Base-by-base conservation (phyloP, 1,139 yeast species). In the Kodamaea plutei region DNA sequence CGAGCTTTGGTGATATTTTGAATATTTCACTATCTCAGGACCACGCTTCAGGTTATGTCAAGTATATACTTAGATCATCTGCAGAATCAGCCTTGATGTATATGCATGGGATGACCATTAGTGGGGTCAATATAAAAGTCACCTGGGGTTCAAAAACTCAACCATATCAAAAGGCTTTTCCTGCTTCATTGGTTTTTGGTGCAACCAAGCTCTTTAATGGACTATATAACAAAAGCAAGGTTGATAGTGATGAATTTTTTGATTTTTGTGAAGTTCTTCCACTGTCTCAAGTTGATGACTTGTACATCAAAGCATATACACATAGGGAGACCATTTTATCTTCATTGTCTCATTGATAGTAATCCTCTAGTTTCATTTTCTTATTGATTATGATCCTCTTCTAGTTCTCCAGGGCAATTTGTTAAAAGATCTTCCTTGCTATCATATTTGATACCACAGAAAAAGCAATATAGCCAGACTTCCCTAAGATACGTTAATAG, bases 391-490 rank as follows among this genome's bases (percentile, higher is more conserved):
- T 71, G 78, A 28, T 61, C 75, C 9, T 51, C 61, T 37, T 65
- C 69, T 4, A 41, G 35, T 2, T 48, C 35, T 0, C 79, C 79
- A 2, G 78, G 78, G 43, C 79, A 74, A 31, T 54, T 47, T 5
- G 40, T 41, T n/a, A 35, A 50, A 26, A 74, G 41, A 19, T 73
- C 77, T 1, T 43, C 41, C 21, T 45, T 58, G 32, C 48, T 52
- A 1, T 47, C 46, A 41, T 61, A 73, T 23, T 41, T 43, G 7
- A 47, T 45, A 1, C 76, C 77, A 43, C 80, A 74, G 52, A 58
- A 73, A 41, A 58, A 66, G 41, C 80, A 74, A 43, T 64, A 74
- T 34, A 44, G 40, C 34, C 56, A 59, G 17, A 50, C 50, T 0
- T 54, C 40, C 11, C 78, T 54, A 13, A 72, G 48, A 35, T 61